Percentiles rank a stretch among this genome's conserved stretches.
Evolutionary conservation across 2,329 filamentous ascomycete species (phyloP).

Genomic region (Pseudogymnoascus verrucosus): DNA sequence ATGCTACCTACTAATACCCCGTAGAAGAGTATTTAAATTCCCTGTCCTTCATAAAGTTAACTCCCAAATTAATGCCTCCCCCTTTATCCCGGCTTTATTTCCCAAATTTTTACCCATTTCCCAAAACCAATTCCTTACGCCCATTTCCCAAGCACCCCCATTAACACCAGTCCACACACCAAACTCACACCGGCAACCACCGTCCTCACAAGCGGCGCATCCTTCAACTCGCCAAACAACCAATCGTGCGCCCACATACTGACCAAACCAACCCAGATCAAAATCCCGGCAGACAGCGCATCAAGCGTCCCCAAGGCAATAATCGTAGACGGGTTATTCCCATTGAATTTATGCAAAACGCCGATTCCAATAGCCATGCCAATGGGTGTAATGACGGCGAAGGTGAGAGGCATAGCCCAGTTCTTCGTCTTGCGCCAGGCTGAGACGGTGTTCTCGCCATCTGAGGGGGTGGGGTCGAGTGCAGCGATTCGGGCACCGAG

Average conservation of each 20-base stretch:
- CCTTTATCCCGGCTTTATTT: too few relatives aligned
- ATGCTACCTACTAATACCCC: too few relatives aligned
- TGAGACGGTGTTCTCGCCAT: background rate
- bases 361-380: slow-evolving; percentile 77
- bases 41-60: too few relatives aligned
- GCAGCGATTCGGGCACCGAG: slow-evolving; percentile 63
- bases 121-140: slow-evolving; percentile 37
- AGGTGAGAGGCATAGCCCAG: slow-evolving; percentile 52
- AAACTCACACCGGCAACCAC: slow-evolving; percentile 44
- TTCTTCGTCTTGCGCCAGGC: slow-evolving; percentile 35
- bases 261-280: slow-evolving; percentile 72
- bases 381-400: slow-evolving; percentile 64
- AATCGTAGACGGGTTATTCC: slow-evolving; percentile 60
- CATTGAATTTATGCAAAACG: slow-evolving; percentile 63
- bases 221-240: slow-evolving; percentile 52
- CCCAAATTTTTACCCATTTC: background rate
- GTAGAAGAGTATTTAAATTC: too few relatives aligned
- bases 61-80: too few relatives aligned
- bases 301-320: slow-evolving; percentile 67
- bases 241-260: slow-evolving; percentile 76
- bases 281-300: slow-evolving; percentile 64
- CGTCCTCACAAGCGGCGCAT: slow-evolving; percentile 42
- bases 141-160: slow-evolving; percentile 71
- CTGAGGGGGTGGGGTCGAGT: slow-evolving; percentile 16
- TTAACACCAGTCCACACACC: slow-evolving; percentile 54